Evolutionary conservation across 1,284 basidiomycete genomes (phyloP), one percentile per base, ranked within the genome.

Genomic region (Coniferiporia sulphurascens): DNA sequence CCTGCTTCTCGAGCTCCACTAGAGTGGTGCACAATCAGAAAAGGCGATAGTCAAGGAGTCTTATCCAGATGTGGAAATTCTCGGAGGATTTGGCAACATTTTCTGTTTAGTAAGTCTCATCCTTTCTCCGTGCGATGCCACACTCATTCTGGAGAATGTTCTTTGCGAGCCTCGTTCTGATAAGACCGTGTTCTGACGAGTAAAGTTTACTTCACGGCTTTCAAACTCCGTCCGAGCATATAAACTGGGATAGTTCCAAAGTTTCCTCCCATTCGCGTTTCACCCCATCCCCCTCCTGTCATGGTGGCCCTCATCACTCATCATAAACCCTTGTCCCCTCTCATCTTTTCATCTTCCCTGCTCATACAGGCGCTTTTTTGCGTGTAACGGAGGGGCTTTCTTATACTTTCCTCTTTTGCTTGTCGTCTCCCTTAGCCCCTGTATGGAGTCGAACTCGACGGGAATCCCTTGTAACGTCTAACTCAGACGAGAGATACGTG

Each of bases 401-500:
- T 5, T 5, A 27, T 27, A 27, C 5, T 27, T 27, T 5, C 27
- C 13, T 22, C 21, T 49, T 41, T 41, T 41, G 12, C 12, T 41
- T 5, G 5, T 12, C 38, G 15, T 41, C n/a, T 13, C 43, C 19
- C 22, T 54, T 7, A 32, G n/a, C 21, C 22, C 9, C 43, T 32
- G 32, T 27, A 21, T 49, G 50, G 13, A 21, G 22, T 13, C 38
- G 21, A 49, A 35, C 52, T 60, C 53, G 58, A 46, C 58, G 58
- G 52, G 8, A 44, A 55, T 60, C 13, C 48, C 54, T 60, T 55
- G 53, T 48, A 49, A 54, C 36, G 53, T 41, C 52, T 50, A 41
- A 55, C 58, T 60, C 58, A 60, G 58, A 55, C 46, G 58, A 36
- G 58, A n/a, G 15, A 15, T 41, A 34, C 15, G 19, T 21, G 48